Percentiles rank a stretch among this genome's conserved stretches.
Evolutionary conservation across 805 yeast genomes (phyloP).

Genomic region (Wickerhamiella cacticola): DNA sequence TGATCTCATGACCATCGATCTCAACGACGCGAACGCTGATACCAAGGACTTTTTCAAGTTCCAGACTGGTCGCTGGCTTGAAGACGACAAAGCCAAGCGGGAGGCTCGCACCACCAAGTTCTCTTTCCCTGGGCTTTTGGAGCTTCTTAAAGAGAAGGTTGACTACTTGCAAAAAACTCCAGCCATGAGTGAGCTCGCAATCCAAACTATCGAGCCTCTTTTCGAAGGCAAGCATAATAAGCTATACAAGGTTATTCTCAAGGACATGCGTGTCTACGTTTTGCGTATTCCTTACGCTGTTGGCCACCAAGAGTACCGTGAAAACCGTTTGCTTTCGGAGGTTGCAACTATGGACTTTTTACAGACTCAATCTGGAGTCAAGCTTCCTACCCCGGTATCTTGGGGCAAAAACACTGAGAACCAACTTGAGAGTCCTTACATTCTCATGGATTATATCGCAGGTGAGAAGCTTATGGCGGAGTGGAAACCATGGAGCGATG

Average conservation of each 20-base stretch:
- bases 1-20: slow-evolving; percentile 18
- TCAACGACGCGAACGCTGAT: slow-evolving; percentile 19
- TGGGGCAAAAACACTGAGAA: slow-evolving; percentile 56
- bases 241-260: slow-evolving; percentile 59
- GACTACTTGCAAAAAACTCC: slow-evolving; percentile 29
- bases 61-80: slow-evolving; percentile 93
- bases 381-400: slow-evolving; percentile 60
- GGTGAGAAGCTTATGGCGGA: slow-evolving; percentile 77
- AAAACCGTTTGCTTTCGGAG: slow-evolving; percentile 60
- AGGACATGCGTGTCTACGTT: slow-evolving; percentile 48
- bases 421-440: slow-evolving; percentile 58
- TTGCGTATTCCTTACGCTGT: slow-evolving; percentile 83
- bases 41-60: slow-evolving; percentile 56
- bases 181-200: slow-evolving; percentile 35
- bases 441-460: slow-evolving; percentile 64
- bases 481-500: slow-evolving; percentile 76
- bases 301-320: slow-evolving; percentile 46
- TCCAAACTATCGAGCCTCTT: slow-evolving; percentile 66
- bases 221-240: slow-evolving; percentile 95
- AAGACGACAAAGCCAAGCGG: slow-evolving; percentile 62
- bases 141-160: slow-evolving; percentile 25
- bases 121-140: slow-evolving; percentile 62
- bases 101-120: slow-evolving; percentile 67
- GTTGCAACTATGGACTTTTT: slow-evolving; percentile 89
- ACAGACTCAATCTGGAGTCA: slow-evolving; percentile 45